These are phyloP conservation scores for Haematococcus lacustris DNA, from an alignment of 139 green algal species.

Conservation along the genomic window DNA sequence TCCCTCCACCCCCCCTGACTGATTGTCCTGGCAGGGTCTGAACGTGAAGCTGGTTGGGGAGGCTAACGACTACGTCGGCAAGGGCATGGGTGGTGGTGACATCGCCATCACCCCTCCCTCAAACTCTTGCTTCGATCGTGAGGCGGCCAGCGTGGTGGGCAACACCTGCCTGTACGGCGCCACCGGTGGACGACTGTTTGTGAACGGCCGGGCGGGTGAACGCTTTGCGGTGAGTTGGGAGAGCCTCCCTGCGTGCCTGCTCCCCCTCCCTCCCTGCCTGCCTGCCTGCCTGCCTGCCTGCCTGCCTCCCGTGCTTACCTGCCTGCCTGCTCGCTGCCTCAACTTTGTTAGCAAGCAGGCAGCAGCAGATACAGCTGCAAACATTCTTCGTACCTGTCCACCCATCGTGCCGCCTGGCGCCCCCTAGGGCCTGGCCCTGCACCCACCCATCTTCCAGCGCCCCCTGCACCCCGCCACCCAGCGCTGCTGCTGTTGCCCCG, in stretches of 20 bases:
- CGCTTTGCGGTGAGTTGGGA: constrained; percentile 66
- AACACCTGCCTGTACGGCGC: constrained; percentile 99
- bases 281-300: no score
- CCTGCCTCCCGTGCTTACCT: no score
- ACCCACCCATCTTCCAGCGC: no score
- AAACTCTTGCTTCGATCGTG: constrained; percentile 41
- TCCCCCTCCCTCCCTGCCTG: no score
- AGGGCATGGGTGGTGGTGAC: constrained; percentile 95
- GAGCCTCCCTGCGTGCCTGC: no score
- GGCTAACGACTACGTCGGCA: constrained; percentile 99
- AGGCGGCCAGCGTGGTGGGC: constrained; percentile 76
- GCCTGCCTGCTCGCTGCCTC: no score
- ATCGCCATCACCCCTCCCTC: constrained; percentile 82
- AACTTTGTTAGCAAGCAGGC: no score
- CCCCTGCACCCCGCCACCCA: constrained; percentile 11
- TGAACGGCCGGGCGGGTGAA: constrained; percentile 82
- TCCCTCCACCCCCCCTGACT: no score
- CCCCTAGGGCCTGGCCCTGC: background rate
- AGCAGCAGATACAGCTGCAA: no score
- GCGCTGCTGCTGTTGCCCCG: no score
- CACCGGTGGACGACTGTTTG: constrained; percentile 90
- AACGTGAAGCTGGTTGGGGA: constrained; percentile 83
- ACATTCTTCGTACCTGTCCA: background rate
- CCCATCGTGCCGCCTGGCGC: background rate
- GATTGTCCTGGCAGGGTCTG: constrained; percentile 47